Evolutionary conservation across 2,329 filamentous ascomycete genomes (phyloP), one percentile per base, ranked within the genome.

Genomic region (Cadophora luteo-olivacea): DNA sequence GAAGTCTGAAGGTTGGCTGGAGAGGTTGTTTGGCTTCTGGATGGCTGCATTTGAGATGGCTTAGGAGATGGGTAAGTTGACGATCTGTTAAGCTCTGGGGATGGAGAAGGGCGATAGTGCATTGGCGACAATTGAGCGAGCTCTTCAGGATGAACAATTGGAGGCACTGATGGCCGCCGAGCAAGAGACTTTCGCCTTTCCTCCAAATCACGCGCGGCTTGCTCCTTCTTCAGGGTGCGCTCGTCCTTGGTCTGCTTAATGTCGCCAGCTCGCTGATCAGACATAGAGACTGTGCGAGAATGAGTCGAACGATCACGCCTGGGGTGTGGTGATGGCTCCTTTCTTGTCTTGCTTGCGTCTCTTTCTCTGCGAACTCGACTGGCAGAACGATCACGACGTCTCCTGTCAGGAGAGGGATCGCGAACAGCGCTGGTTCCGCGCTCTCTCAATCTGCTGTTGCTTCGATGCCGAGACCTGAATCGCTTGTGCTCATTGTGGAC

Each of bases 181-280:
- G 92, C 93, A 32, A 97, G 84, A 16, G 95, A 97, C 76, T 92
- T 88, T 68, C 95, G 90, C 33, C 95, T 89, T 75, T 96, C 92
- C 79, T 97, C 94, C 0, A 98, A 86, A 79, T 97, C 94, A 60
- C 91, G 89, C 8, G 94, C 93, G 11, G 92, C 92, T 61, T 89
- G 83, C 72, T 93, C 91, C 80, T 91, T 92, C 80, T 90, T 91
- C 60, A 85, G 81, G 69, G 88, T 86, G 58, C 87, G 83, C 69
- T 92, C 89, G 41, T 88, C 84, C 74, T 84, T 89, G 74, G 85
- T 84, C 67, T 82, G 78, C 68, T 81, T 84, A 68, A 89, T 76
- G 69, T 90, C 87, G 3, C 86, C 86, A 19, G 81, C 82, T 70
- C 84, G 83, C 55, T 84, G 81, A 8, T 82, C 81, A 36, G 63